Base-by-base conservation (phyloP, 768 basidiomycete species). In the Clitopilus passeckerianus region DNA sequence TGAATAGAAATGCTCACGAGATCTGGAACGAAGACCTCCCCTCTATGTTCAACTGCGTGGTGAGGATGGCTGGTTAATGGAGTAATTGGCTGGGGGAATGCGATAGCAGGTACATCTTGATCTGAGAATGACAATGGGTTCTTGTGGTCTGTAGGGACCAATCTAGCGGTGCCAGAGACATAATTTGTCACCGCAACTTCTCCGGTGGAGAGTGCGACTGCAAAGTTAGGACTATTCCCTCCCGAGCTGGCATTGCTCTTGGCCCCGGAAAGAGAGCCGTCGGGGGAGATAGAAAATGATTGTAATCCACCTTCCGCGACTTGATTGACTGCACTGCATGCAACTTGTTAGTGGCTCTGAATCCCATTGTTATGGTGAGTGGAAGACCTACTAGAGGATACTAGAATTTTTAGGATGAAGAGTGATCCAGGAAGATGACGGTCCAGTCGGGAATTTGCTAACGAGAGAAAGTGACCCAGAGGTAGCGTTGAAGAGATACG, bases 151-250 rank as follows among this genome's bases (percentile, higher is more conserved):
- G 81, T 84, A 0, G 82, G 78, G 34, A 87, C 71, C 59, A 89
- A 74, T 22, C 75, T 67, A 2, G 78, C 85, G 60, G 83, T 81
- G 22, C 87, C 86, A 14, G 78, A 76, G 60, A 65, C 68, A 68
- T 86, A 89, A 65, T 89, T 86, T 70, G 81, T 72, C 35, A 83
- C 76, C 2, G 80, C 83, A n/a, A 89, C 82, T 58, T 82, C 75
- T 0, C 85, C 86, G 12, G 77, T 81, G 2, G 78, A 76, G 22
- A 89, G 72, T 0, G 79, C 76, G 1, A 71, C 71, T 0, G 79
- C 75, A 65, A 83, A 85, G 2, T 83, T 77, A 5, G 86, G 87
- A 8, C 66, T 64, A 52, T 75, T 72, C 5, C 87, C 87, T 9
- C 75, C 80, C 6, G 86, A 80, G 24, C 68, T 65, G 52, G 79